phyloP scores from a whole-genome alignment of 805 yeast genomes.

The Wickerhamiella alocasiicola region DNA sequence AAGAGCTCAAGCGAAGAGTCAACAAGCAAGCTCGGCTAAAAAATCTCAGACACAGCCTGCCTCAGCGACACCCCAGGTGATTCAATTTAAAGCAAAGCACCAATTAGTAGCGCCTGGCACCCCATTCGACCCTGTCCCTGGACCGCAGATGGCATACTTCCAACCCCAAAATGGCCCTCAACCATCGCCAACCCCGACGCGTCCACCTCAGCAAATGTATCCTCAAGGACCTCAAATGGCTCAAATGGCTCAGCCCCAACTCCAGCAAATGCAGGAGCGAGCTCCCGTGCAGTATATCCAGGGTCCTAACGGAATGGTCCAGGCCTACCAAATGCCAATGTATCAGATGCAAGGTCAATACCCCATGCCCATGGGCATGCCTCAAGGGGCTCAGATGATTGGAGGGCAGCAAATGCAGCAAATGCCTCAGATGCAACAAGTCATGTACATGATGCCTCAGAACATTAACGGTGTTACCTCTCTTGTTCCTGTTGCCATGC shows the following conservation, averaged over 20 bases:
- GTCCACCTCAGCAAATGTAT: background rate
- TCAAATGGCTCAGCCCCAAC: too few species aligned
- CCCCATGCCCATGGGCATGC: constrained; percentile 5
- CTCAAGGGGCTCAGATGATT: background rate
- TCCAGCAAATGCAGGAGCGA: background rate
- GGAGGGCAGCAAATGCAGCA: background rate
- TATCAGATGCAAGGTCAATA: constrained; percentile 1
- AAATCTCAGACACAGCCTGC: too few species aligned
- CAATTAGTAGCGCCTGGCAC: too few species aligned
- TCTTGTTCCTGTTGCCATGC: constrained; percentile 4
- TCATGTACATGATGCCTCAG: constrained; percentile 7
- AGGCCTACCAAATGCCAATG: constrained; percentile 3
- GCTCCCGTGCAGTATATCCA: background rate
- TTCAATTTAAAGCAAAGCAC: too few species aligned
- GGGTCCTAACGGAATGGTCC: background rate
- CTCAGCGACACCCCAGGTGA: too few species aligned
- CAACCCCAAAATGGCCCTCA: too few species aligned
- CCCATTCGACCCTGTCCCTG: too few species aligned
- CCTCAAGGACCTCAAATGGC: constrained; percentile 1
- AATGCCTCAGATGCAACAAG: constrained; percentile 1
- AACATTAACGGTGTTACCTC: constrained; percentile 2
- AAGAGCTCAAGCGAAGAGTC: too few species aligned
- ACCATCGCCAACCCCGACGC: too few species aligned
- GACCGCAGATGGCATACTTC: too few species aligned
- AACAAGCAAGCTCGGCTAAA: too few species aligned